Evolutionary conservation across 176 grass and related monocot genomes (phyloP).

Genomic region (Areca catechu): DNA sequence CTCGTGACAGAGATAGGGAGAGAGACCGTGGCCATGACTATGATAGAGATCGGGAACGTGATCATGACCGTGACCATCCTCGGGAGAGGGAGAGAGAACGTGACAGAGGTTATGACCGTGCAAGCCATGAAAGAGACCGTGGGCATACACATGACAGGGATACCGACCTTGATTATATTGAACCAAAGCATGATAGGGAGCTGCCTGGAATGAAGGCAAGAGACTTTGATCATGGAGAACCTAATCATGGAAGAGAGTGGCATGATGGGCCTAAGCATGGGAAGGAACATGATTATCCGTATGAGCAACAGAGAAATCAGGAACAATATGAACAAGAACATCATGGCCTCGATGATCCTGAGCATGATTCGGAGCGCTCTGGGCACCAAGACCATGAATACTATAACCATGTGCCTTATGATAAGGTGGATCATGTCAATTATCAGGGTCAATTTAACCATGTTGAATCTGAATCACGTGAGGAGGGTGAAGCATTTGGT

Average conservation of each 20-base stretch:
- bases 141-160: slow-evolving; percentile 34
- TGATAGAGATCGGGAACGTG: not conserved
- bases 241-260: not conserved
- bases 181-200: slow-evolving; percentile 46
- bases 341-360: slow-evolving; percentile 4
- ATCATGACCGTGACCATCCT: slow-evolving; percentile 48
- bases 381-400: slow-evolving; percentile 33
- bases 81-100: slow-evolving; percentile 54
- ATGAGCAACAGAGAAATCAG: slow-evolving; percentile 37
- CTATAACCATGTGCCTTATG: slow-evolving; percentile 9
- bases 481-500: slow-evolving; percentile 51
- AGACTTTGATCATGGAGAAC: not conserved
- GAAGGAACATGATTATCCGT: slow-evolving; percentile 39
- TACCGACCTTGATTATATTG: slow-evolving; percentile 26
- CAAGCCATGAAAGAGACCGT: slow-evolving; percentile 25
- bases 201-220: slow-evolving; percentile 23
- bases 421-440: slow-evolving; percentile 7
- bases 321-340: slow-evolving; percentile 32
- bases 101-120: slow-evolving; percentile 28
- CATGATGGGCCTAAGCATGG: slow-evolving; percentile 22
- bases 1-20: slow-evolving; percentile 35
- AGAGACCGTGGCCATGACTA: slow-evolving; percentile 31
- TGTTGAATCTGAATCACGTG: slow-evolving; percentile 39
- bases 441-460: slow-evolving; percentile 26
- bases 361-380: slow-evolving; percentile 36